Percentiles rank a stretch among this genome's conserved stretches.
phyloP scores from a whole-genome alignment of 23 red algal species.

The Agarophyton chilense region DNA sequence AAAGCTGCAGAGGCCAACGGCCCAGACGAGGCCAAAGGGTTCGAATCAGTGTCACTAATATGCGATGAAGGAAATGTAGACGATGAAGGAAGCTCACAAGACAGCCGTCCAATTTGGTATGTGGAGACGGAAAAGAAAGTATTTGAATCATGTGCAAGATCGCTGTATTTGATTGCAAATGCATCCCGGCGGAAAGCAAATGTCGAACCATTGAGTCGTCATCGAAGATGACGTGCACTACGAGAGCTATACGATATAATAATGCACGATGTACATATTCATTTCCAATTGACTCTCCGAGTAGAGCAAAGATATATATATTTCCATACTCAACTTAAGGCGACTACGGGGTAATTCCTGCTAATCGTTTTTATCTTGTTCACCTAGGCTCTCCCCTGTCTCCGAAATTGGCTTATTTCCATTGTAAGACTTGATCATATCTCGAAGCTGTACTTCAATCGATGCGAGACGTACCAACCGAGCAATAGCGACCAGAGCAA shows the following conservation, averaged over 20 bases:
- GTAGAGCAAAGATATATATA: not conserved
- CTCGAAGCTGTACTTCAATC: constrained; percentile 53
- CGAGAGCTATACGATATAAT: not conserved
- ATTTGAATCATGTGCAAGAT: constrained; percentile 36
- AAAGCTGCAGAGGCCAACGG: not conserved
- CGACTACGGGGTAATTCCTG: not conserved
- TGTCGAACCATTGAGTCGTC: constrained; percentile 1
- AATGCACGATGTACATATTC: not conserved
- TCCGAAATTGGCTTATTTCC: constrained; percentile 55
- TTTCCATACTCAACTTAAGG: not conserved
- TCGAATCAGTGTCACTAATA: constrained; percentile 29
- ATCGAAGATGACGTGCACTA: constrained; percentile 4
- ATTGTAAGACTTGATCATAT: constrained; percentile 44
- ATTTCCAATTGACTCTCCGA: not conserved
- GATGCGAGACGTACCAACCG: constrained; percentile 52
- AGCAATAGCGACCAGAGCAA: constrained; percentile 39
- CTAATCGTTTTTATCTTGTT: constrained; percentile 5
- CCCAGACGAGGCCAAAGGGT: not conserved
- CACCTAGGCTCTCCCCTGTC: constrained; percentile 26
- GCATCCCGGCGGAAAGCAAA: constrained; percentile 18
- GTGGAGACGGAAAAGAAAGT: constrained; percentile 34
- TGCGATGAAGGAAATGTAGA: constrained; percentile 52
- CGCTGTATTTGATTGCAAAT: constrained; percentile 39
- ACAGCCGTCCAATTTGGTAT: constrained; percentile 46
- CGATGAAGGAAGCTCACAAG: constrained; percentile 1